phyloP scores from a whole-genome alignment of 1,139 yeast species.

The Scheffersomyces insectosa region DNA sequence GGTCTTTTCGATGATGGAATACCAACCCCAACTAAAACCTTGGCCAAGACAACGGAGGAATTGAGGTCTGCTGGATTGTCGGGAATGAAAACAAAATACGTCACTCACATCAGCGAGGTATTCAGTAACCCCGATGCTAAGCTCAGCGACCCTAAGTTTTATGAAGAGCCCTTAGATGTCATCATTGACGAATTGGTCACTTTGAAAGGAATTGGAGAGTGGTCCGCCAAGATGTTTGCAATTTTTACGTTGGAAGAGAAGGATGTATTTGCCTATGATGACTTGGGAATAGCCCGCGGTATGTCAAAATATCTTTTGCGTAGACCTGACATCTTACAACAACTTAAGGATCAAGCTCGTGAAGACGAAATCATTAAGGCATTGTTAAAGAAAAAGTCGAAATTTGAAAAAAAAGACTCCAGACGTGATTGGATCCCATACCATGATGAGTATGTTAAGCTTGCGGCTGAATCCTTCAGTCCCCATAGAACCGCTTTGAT shows the following conservation, averaged over 20 bases:
- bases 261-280: constrained; percentile 77
- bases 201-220: constrained; percentile 81
- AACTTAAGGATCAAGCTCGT: constrained; percentile 36
- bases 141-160: constrained; percentile 31
- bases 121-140: constrained; percentile 42
- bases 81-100: constrained; percentile 64
- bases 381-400: constrained; percentile 35
- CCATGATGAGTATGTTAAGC: constrained; percentile 58
- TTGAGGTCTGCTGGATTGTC: constrained; percentile 71
- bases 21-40: constrained; percentile 57
- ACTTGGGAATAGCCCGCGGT: constrained; percentile 85
- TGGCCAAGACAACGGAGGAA: constrained; percentile 41
- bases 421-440: constrained; percentile 59
- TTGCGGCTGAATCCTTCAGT: constrained; percentile 55
- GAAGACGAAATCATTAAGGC: constrained; percentile 29
- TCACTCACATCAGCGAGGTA: constrained; percentile 59
- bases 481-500: constrained; percentile 74
- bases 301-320: constrained; percentile 60
- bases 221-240: constrained; percentile 91
- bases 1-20: constrained; percentile 33
- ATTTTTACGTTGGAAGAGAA: constrained; percentile 64
- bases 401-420: constrained; percentile 40
- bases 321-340: constrained; percentile 52
- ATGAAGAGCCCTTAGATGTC: constrained; percentile 40
- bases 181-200: constrained; percentile 55